Evolutionary conservation across 2,329 filamentous ascomycete species (phyloP).

Genomic region (Grosmannia clavigera): DNA sequence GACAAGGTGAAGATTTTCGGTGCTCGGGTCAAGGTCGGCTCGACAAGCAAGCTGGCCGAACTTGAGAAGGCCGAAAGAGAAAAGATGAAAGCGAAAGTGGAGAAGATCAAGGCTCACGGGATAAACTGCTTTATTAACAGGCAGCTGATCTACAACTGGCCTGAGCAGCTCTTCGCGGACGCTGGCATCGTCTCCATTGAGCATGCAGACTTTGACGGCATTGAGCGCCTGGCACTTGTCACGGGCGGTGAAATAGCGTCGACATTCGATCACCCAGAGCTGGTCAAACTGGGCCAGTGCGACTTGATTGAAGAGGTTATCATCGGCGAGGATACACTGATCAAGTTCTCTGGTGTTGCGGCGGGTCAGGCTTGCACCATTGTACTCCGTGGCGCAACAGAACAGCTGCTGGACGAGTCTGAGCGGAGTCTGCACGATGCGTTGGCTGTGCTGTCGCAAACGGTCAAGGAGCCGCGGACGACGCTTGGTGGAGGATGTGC

Average conservation of each 20-base stretch:
- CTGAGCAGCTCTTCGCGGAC: conserved; percentile 95
- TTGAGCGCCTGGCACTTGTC: conserved; percentile 86
- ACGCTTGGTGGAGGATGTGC: conserved; percentile 92
- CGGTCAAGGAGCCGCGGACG: conserved; percentile 84
- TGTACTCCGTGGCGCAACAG: conserved; percentile 88
- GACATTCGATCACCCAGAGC: conserved; percentile 95
- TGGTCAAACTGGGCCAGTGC: conserved; percentile 90
- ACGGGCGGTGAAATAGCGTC: conserved; percentile 96
- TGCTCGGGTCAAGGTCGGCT: conserved; percentile 89
- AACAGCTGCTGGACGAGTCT: conserved; percentile 92
- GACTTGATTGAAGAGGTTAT: conserved; percentile 96
- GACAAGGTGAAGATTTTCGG: conserved; percentile 99
- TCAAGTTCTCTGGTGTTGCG: conserved; percentile 93
- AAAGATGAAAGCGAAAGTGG: conserved; percentile 99
- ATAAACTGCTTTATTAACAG: conserved; percentile 99
- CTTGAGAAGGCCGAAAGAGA: conserved; percentile 96
- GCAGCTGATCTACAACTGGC: conserved; percentile 99
- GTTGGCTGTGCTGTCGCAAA: conserved; percentile 90
- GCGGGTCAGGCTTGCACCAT: conserved; percentile 93
- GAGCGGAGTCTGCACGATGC: conserved; percentile 95
- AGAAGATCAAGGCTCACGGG: conserved; percentile 95
- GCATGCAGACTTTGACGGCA: conserved; percentile 97
- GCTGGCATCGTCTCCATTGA: conserved; percentile 97
- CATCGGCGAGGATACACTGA: conserved; percentile 93
- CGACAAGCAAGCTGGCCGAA: conserved; percentile 94